Conservation (phyloP, 345 rosid species). For the Mercurialis annua region DNA sequence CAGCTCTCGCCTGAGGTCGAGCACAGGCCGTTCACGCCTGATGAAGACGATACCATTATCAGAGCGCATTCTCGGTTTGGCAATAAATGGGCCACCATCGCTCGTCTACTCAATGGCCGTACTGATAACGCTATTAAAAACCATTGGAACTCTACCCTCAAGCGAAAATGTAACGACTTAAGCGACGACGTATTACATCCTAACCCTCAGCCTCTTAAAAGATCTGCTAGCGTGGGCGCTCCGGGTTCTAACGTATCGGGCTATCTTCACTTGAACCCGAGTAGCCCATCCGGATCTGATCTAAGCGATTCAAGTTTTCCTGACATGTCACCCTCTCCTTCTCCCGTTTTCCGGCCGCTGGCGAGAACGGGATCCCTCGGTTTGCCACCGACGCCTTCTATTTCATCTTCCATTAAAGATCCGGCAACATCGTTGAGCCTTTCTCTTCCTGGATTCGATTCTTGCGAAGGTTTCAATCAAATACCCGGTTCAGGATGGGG, state of each 20-base stretch:
- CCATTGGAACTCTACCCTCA: constrained; percentile 94
- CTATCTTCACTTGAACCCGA: constrained; percentile 40
- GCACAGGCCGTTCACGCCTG: constrained; percentile 69
- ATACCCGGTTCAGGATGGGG: constrained; percentile 17
- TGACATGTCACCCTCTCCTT: constrained; percentile 29
- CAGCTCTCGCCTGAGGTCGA: constrained; percentile 94
- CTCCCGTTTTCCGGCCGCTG: constrained; percentile 42
- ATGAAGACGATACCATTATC: constrained; percentile 76
- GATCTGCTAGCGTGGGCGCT: constrained; percentile 57
- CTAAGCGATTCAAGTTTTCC: constrained; percentile 61
- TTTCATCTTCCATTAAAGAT: constrained; percentile 36
- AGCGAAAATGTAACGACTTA: constrained; percentile 66
- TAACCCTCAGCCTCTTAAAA: constrained; percentile 48
- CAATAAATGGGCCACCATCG: constrained; percentile 96
- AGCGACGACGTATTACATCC: constrained; percentile 24
- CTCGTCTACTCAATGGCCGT: constrained; percentile 83
- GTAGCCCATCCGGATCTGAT: constrained; percentile 70
- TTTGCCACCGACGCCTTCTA: constrained; percentile 37
- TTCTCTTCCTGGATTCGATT: constrained; percentile 61
- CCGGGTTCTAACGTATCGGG: constrained; percentile 40
- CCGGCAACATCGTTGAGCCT: constrained; percentile 60
- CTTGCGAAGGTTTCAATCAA: constrained; percentile 27
- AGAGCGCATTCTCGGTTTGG: constrained; percentile 84
- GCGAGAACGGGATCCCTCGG: constrained; percentile 35
- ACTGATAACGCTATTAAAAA: constrained; percentile 94